Base-by-base conservation (phyloP, 352 stramenopile genomes). In the Globisporangium camurandrum region DNA sequence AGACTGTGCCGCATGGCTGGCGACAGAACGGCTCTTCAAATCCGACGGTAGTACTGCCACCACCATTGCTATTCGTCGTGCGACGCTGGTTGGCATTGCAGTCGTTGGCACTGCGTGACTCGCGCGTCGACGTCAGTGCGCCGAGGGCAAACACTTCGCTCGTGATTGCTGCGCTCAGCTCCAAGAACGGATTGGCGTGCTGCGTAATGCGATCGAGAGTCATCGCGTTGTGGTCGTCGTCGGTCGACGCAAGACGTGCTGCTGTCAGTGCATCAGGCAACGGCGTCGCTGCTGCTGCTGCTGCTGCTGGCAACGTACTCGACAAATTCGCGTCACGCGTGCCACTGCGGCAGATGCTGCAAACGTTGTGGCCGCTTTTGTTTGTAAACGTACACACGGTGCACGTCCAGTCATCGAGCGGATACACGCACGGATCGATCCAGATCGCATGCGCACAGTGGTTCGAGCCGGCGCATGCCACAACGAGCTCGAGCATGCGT, bases 21-120 rank as follows among this genome's bases (percentile, higher is more conserved):
- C 79, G 66, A 30, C 65, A 84, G 55, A 87, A 94, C 0, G 83
- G 75, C 34, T 88, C 76, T 55, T 94, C 80, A 56, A 94, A 92
- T 10, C 57, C 57, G 45, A 72, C 39, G 26, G 5, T 38, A 12
- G 30, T 12, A 1, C 30, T 34, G 3, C 3, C 14, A n/a, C n/a
- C n/a, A n/a, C n/a, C n/a, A n/a, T n/a, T n/a, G n/a, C n/a, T n/a
- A n/a, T n/a, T n/a, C n/a, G n/a, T n/a, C n/a, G n/a, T n/a, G n/a
- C n/a, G n/a, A n/a, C n/a, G n/a, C n/a, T n/a, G n/a, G n/a, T n/a
- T n/a, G 23, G 24, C 43, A 38, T 28, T 47, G 3, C 4, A 4
- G 20, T 34, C 38, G 14, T 20, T 4, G 38, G 9, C 6, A 1
- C 28, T 31, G 33, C 14, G 46, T 22, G 44, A 45, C 27, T 59